Conservation (phyloP, 768 basidiomycete species). For the Boletus rubroflammeus region DNA sequence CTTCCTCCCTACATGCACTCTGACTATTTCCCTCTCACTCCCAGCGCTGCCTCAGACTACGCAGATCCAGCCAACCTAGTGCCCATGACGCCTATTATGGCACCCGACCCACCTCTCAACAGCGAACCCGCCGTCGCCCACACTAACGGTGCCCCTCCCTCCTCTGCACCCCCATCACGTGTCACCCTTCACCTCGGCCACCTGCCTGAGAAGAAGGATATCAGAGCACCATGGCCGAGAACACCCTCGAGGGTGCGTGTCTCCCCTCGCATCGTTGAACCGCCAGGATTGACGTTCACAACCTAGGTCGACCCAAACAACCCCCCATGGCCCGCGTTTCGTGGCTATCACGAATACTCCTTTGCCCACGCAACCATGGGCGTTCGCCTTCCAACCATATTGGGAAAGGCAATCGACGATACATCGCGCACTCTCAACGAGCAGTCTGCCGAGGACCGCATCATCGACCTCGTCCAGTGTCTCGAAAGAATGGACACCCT, state of each 20-base stretch:
- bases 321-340: conserved; percentile 78
- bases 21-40: conserved; percentile 30
- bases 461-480: conserved; percentile 81
- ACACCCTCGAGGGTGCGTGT: conserved; percentile 63
- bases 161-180: conserved; percentile 44
- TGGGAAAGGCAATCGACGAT: conserved; percentile 95
- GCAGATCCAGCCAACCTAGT: background rate
- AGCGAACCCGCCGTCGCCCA: background rate
- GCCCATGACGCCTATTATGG: conserved; percentile 7
- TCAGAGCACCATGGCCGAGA: conserved; percentile 69
- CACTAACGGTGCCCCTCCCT: conserved; percentile 10
- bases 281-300: background rate
- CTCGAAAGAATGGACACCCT: conserved; percentile 88
- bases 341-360: conserved; percentile 78
- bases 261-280: background rate
- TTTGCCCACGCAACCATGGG: conserved; percentile 95
- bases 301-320: conserved; percentile 74
- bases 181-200: conserved; percentile 74
- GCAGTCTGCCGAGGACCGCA: conserved; percentile 74
- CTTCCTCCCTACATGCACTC: conserved; percentile 4
- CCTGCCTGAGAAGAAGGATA: conserved; percentile 67
- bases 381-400: conserved; percentile 89
- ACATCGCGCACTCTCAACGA: conserved; percentile 85
- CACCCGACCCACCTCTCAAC: background rate
- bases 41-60: conserved; percentile 24